Percentiles rank a stretch among this genome's conserved stretches.
These are phyloP conservation scores for Xylariaceae sp. DNA, from an alignment of 2,329 filamentous ascomycete species.

Conservation along the genomic window DNA sequence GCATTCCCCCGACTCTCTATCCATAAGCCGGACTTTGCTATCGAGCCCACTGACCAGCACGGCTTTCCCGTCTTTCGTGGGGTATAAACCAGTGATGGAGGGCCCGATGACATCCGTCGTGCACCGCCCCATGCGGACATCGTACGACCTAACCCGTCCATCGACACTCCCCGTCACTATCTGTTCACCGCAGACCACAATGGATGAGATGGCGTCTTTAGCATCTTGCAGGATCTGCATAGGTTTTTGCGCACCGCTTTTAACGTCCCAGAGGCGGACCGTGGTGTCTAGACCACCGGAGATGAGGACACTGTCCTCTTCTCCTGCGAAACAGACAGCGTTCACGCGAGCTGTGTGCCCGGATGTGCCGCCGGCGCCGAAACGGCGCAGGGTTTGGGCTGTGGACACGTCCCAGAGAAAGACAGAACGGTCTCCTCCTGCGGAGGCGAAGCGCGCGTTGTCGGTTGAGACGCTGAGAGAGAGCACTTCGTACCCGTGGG, in stretches of 20 bases:
- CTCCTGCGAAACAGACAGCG: slow-evolving; percentile 52
- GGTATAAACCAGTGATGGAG: slow-evolving; percentile 69
- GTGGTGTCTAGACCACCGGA: slow-evolving; percentile 72
- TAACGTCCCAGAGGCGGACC: slow-evolving; percentile 72
- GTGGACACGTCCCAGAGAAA: slow-evolving; percentile 93
- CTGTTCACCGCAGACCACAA: slow-evolving; percentile 48
- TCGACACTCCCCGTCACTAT: slow-evolving; percentile 79
- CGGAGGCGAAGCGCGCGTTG: slow-evolving; percentile 83
- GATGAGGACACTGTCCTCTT: slow-evolving; percentile 67
- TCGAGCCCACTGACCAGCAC: slow-evolving; percentile 74
- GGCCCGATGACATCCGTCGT: slow-evolving; percentile 67
- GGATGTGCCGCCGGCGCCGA: slow-evolving; percentile 53
- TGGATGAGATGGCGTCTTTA: slow-evolving; percentile 59
- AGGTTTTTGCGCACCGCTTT: slow-evolving; percentile 51
- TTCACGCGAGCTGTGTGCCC: slow-evolving; percentile 75
- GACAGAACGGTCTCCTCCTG: slow-evolving; percentile 83
- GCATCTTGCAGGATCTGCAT: slow-evolving; percentile 72
- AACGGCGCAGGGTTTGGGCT: slow-evolving; percentile 72
- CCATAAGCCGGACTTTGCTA: slow-evolving; percentile 73
- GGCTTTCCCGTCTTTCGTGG: slow-evolving; percentile 70
- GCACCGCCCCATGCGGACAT: slow-evolving; percentile 70
- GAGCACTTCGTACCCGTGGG: slow-evolving; percentile 89
- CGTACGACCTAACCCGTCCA: slow-evolving; percentile 76
- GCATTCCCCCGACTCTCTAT: slow-evolving; percentile 68
- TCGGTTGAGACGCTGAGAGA: slow-evolving; percentile 69